Conservation (phyloP, 305 asterid species). For the Rubia occidens region DNA sequence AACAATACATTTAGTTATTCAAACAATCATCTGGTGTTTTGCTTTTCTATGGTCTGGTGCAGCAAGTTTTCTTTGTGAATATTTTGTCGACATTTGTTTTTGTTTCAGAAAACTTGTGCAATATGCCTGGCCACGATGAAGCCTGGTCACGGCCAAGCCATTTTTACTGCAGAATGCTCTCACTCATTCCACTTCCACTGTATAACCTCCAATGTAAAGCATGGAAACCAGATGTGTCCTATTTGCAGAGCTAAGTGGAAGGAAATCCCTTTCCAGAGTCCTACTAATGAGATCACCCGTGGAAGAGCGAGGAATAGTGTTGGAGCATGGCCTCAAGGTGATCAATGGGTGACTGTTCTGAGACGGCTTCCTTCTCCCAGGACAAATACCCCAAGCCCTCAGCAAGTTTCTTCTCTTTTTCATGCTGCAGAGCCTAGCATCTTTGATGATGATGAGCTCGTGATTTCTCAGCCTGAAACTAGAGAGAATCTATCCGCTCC, state of each 20-base stretch:
- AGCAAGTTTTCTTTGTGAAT: background rate
- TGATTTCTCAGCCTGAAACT: constrained; percentile 19
- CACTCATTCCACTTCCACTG: constrained; percentile 86
- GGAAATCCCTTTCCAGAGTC: constrained; percentile 59
- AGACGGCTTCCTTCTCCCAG: constrained; percentile 41
- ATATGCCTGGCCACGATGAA: constrained; percentile 67
- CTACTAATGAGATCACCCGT: constrained; percentile 28
- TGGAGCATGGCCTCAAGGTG: constrained; percentile 34
- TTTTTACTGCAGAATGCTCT: constrained; percentile 91
- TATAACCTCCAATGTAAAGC: constrained; percentile 70
- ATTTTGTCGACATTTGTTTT: constrained; percentile 6
- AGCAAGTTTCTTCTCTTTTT: constrained; percentile 22
- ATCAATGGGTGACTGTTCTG: constrained; percentile 28
- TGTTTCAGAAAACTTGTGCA: constrained; percentile 59
- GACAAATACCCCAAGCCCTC: constrained; percentile 16
- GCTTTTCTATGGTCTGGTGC: background rate
- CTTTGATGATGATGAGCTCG: constrained; percentile 67
- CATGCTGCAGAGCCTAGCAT: constrained; percentile 41
- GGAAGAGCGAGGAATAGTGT: constrained; percentile 29
- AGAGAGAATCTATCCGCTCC: constrained; percentile 8
- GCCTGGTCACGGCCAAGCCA: constrained; percentile 73
- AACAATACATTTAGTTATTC: too few relatives aligned
- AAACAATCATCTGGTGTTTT: background rate
- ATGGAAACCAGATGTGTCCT: constrained; percentile 78
- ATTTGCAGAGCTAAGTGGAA: constrained; percentile 87